These are phyloP conservation scores for Solanum appendiculatum DNA, from an alignment of 257 asterid genomes.

Conservation along the genomic window DNA sequence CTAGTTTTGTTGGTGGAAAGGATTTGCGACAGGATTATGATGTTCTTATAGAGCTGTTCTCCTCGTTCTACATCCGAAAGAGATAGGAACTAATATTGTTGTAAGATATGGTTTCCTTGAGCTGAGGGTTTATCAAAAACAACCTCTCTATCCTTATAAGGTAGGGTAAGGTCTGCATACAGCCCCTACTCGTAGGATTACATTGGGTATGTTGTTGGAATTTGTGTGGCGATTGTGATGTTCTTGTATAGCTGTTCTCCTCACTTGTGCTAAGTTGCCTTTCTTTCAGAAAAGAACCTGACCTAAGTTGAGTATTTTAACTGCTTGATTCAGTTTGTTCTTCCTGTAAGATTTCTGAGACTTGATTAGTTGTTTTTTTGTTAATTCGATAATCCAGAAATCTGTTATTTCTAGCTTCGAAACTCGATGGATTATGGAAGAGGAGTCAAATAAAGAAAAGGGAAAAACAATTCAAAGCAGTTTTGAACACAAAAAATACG, in stretches of 20 bases:
- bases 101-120: neutral
- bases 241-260: neutral
- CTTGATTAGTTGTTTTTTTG: neutral
- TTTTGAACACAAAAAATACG: neutral
- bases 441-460: neutral
- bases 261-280: neutral
- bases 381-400: neutral
- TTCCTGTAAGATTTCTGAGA: neutral
- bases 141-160: neutral
- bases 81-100: neutral
- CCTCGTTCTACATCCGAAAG: neutral
- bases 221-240: neutral
- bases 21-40: neutral
- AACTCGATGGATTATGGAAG: neutral
- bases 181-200: neutral
- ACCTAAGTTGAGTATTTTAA: neutral
- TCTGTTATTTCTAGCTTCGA: neutral
- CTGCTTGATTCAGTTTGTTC: neutral
- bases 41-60: neutral
- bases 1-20: too few relatives aligned
- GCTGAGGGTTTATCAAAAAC: neutral
- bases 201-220: neutral
- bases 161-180: neutral
- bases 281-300: neutral
- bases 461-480: neutral